Conservation (phyloP, 805 yeast genomes). For the Jamesozyma rosinii region DNA sequence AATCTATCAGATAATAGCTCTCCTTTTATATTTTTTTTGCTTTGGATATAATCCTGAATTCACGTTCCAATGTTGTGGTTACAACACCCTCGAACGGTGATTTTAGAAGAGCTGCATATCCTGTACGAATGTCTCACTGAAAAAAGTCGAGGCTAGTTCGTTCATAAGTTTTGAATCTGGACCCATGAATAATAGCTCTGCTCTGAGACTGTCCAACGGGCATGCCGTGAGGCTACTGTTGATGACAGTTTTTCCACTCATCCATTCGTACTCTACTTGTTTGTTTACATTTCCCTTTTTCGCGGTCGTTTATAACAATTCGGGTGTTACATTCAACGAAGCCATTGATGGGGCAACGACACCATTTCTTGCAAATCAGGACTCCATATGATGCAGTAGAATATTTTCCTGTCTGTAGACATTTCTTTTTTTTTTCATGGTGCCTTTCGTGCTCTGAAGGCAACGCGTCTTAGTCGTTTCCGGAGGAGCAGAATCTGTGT, state of each 20-base stretch:
- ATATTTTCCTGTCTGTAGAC: background rate
- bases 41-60: background rate
- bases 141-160: no score
- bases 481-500: no score
- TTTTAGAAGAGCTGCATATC: background rate
- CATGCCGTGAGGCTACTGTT: background rate
- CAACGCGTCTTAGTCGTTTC: no score
- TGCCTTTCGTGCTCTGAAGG: no score
- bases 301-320: background rate
- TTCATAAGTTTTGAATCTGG: no score
- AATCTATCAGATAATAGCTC: background rate
- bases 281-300: background rate
- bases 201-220: no score
- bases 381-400: background rate
- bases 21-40: background rate
- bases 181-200: no score
- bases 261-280: background rate
- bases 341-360: background rate
- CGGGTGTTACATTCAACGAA: background rate
- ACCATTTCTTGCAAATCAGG: background rate
- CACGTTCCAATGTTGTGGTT: background rate
- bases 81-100: background rate
- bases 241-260: background rate
- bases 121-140: background rate
- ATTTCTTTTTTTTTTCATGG: background rate